Evolutionary conservation across 2,329 filamentous ascomycete species (phyloP).

Genomic region (Clarireedia monteithiana): DNA sequence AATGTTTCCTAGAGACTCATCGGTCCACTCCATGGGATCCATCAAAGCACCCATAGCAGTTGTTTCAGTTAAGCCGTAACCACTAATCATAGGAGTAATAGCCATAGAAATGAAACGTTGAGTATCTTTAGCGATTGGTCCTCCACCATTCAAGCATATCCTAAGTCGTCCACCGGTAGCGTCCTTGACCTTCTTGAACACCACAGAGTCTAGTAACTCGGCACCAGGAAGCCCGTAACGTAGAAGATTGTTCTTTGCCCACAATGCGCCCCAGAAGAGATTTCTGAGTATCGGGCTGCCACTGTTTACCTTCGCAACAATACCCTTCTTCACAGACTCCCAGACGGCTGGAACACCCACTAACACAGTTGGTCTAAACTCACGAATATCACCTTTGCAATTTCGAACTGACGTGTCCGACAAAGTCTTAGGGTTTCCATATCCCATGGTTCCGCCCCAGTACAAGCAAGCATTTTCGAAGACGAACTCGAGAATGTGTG

Average conservation of each 20-base stretch:
- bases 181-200: constrained; percentile 88
- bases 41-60: constrained; percentile 75
- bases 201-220: constrained; percentile 66
- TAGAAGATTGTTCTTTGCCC: constrained; percentile 52
- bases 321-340: constrained; percentile 95
- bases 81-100: constrained; percentile 87
- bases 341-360: constrained; percentile 94
- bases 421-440: constrained; percentile 82
- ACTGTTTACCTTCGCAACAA: constrained; percentile 60
- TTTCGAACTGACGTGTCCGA: constrained; percentile 80
- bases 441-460: constrained; percentile 86
- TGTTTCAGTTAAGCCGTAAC: constrained; percentile 94
- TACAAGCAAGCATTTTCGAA: constrained; percentile 86
- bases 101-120: constrained; percentile 87
- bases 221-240: constrained; percentile 55
- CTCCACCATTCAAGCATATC: constrained; percentile 90
- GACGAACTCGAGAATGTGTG: constrained; percentile 92
- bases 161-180: constrained; percentile 83
- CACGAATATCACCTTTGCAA: constrained; percentile 87
- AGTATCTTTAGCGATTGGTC: constrained; percentile 80
- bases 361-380: constrained; percentile 80
- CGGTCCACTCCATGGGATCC: constrained; percentile 78
- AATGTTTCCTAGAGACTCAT: constrained; percentile 68
- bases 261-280: constrained; percentile 66
- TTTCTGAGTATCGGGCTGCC: constrained; percentile 63